These are phyloP conservation scores for Rubus idaeus DNA, from an alignment of 306 rosid species.

Conservation along the genomic window DNA sequence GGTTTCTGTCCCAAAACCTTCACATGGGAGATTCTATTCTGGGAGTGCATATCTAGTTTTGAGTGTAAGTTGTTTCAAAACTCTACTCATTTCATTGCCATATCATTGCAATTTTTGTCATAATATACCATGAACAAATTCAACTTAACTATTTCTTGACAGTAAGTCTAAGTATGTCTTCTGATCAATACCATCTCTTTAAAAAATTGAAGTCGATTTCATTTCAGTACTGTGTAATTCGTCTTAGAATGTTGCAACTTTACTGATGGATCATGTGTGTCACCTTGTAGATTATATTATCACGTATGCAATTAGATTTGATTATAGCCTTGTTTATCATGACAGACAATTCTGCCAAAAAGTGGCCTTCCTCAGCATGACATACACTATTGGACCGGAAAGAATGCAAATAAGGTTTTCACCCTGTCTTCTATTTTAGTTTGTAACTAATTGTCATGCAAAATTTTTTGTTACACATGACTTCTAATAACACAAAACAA, in stretches of 20 bases:
- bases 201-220: slow-evolving; percentile 10
- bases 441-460: neutral
- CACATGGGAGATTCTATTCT: slow-evolving; percentile 68
- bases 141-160: neutral
- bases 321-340: slow-evolving; percentile 35
- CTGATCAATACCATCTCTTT: neutral
- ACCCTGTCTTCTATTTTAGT: slow-evolving; percentile 4
- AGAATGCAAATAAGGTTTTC: slow-evolving; percentile 59
- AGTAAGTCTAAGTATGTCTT: neutral
- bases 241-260: slow-evolving; percentile 12
- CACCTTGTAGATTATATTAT: slow-evolving; percentile 13
- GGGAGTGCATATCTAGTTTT: slow-evolving; percentile 84
- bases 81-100: slow-evolving; percentile 27
- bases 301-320: slow-evolving; percentile 22
- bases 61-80: slow-evolving; percentile 54
- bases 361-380: slow-evolving; percentile 70
- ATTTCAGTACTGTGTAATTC: slow-evolving; percentile 4
- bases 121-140: slow-evolving; percentile 3
- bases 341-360: slow-evolving; percentile 70
- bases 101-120: neutral
- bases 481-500: neutral
- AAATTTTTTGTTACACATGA: neutral
- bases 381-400: slow-evolving; percentile 88
- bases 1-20: slow-evolving; percentile 61
- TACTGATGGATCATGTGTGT: slow-evolving; percentile 18